These are phyloP conservation scores for Biscutella laevigata DNA, from an alignment of 441 rosid species.

Conservation along the genomic window DNA sequence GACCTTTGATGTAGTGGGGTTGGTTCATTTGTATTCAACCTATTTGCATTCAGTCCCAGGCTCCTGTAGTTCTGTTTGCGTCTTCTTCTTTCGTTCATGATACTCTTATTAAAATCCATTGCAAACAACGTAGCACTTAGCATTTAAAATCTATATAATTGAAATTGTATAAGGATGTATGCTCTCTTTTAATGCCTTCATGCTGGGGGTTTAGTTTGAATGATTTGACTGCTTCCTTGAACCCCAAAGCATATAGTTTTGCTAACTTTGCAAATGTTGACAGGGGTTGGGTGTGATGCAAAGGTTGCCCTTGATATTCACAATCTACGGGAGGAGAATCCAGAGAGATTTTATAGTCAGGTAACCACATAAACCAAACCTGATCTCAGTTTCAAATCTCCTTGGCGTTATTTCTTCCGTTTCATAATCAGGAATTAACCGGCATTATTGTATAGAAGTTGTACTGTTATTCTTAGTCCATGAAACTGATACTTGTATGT, in stretches of 20 bases:
- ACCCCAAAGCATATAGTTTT: background rate
- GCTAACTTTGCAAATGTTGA: constrained; percentile 10
- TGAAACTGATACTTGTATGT: constrained; percentile 8
- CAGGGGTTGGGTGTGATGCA: constrained; percentile 97
- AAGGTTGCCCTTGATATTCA: constrained; percentile 96
- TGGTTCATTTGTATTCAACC: background rate
- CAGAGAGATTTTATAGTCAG: constrained; percentile 89
- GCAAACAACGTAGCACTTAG: background rate
- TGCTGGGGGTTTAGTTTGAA: background rate
- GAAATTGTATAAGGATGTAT: background rate
- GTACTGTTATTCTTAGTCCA: background rate
- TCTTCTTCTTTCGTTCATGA: background rate
- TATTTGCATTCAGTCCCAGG: constrained; percentile 1
- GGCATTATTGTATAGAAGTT: background rate
- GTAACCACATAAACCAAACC: constrained; percentile 26
- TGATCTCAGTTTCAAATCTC: too few relatives aligned
- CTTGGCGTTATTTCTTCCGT: too few relatives aligned
- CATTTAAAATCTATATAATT: background rate
- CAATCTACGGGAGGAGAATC: constrained; percentile 89
- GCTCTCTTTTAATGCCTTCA: background rate
- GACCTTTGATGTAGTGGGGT: background rate
- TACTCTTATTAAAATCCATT: background rate
- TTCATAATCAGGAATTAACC: background rate
- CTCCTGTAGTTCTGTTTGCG: background rate
- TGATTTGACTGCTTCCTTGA: background rate